phyloP scores from a whole-genome alignment of 2,329 filamentous ascomycete species.

The Cercospora sesami region DNA sequence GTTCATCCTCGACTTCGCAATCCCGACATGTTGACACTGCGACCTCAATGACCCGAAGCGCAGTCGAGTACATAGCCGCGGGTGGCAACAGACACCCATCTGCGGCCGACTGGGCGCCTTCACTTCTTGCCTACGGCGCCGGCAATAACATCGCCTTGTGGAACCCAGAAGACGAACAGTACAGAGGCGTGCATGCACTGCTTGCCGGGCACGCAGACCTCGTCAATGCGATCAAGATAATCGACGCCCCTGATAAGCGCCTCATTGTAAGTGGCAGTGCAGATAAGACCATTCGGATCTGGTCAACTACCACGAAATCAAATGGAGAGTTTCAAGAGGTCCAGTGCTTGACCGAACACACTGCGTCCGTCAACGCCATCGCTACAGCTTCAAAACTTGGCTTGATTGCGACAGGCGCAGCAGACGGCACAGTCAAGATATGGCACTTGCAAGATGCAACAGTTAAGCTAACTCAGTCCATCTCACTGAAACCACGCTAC shows the following conservation, averaged over 20 bases:
- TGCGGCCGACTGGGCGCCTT: slow-evolving; percentile 80
- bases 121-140: slow-evolving; percentile 81
- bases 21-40: slow-evolving; percentile 5
- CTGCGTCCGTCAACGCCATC: slow-evolving; percentile 70
- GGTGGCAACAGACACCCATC: slow-evolving; percentile 89
- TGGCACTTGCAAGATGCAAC: slow-evolving; percentile 61
- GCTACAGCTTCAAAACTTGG: slow-evolving; percentile 48
- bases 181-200: slow-evolving; percentile 63
- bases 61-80: slow-evolving; percentile 60
- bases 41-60: slow-evolving; percentile 11
- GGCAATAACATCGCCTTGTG: slow-evolving; percentile 88
- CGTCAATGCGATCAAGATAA: slow-evolving; percentile 82
- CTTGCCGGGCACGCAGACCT: slow-evolving; percentile 74
- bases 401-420: slow-evolving; percentile 60
- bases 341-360: slow-evolving; percentile 63
- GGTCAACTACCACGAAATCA: slow-evolving; percentile 43
- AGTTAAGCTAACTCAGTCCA: slow-evolving; percentile 63
- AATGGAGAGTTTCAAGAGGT: slow-evolving; percentile 43
- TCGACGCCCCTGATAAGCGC: slow-evolving; percentile 55
- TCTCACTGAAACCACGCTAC: slow-evolving; percentile 72
- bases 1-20: not conserved
- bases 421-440: slow-evolving; percentile 61
- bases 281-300: slow-evolving; percentile 72
- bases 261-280: slow-evolving; percentile 77
- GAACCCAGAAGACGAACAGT: slow-evolving; percentile 61